phyloP scores from a whole-genome alignment of 768 basidiomycete genomes.

The Russula brevipes region DNA sequence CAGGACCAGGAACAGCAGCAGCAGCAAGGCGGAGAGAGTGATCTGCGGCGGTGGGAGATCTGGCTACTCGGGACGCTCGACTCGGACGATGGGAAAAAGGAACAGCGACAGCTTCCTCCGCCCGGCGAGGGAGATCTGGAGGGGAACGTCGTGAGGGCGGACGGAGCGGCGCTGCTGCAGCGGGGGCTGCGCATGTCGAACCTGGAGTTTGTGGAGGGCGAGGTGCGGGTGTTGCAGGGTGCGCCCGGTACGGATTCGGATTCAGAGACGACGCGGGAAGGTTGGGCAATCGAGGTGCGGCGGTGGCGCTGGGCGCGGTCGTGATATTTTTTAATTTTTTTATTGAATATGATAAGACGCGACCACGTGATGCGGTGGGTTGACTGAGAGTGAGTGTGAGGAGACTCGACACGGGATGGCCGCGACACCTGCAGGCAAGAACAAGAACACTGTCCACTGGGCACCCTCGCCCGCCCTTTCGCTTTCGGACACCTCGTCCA shows the following conservation, averaged over 20 bases:
- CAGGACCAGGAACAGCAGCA: not conserved
- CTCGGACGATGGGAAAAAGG: not conserved
- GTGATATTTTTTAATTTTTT: not conserved
- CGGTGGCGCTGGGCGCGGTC: conserved; percentile 29
- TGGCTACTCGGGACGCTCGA: conserved; percentile 8
- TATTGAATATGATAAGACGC: not conserved
- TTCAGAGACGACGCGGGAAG: conserved; percentile 28
- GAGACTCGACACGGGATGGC: not conserved
- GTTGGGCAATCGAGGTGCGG: conserved; percentile 33
- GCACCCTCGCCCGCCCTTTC: conserved; percentile 33
- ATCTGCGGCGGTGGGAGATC: conserved; percentile 14
- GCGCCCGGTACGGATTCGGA: conserved; percentile 4
- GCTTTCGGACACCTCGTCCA: conserved; percentile 37
- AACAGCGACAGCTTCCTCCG: conserved; percentile 10
- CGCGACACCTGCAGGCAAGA: conserved; percentile 25
- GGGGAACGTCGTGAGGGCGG: not conserved
- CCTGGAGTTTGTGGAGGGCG: conserved; percentile 28
- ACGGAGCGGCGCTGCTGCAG: not conserved
- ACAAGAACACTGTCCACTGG: conserved; percentile 50
- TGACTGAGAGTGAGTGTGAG: not conserved
- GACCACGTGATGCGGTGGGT: conserved; percentile 9
- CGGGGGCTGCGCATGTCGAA: not conserved
- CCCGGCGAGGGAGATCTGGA: not conserved
- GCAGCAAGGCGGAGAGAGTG: not conserved
- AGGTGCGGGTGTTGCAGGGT: conserved; percentile 29